Evolutionary conservation across 306 rosid species (phyloP).

Genomic region (Cicer arietinum): DNA sequence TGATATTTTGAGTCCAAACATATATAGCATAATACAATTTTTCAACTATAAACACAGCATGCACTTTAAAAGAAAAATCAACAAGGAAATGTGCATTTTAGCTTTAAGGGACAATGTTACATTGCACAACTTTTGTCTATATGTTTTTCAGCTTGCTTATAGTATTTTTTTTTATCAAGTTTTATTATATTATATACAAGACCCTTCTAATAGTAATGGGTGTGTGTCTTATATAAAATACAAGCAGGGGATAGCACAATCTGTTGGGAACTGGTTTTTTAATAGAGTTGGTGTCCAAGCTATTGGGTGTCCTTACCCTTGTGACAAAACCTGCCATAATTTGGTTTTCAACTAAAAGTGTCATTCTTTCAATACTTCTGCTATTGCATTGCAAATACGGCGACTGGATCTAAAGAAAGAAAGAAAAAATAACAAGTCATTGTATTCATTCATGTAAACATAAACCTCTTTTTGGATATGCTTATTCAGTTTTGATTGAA

Average conservation of each 20-base stretch:
- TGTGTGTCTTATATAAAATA: slow-evolving; percentile 11
- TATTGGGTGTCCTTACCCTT: slow-evolving; percentile 61
- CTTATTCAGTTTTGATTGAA: slow-evolving; percentile 38
- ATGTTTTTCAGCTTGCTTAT: background rate
- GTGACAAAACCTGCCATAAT: slow-evolving; percentile 61
- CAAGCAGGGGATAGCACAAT: slow-evolving; percentile 61
- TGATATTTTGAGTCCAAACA: too few species aligned
- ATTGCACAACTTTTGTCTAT: too few species aligned
- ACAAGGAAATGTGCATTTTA: too few species aligned
- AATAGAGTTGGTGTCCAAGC: slow-evolving; percentile 51
- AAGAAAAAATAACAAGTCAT: slow-evolving; percentile 11
- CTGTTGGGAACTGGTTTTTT: slow-evolving; percentile 63
- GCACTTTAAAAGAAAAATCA: too few species aligned
- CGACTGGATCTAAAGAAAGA: slow-evolving; percentile 17
- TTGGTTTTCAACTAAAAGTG: slow-evolving; percentile 44
- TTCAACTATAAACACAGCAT: too few species aligned
- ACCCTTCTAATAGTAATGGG: slow-evolving; percentile 38
- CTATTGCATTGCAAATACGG: background rate
- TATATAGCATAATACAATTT: too few species aligned
- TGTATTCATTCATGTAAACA: slow-evolving; percentile 44
- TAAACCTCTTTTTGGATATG: slow-evolving; percentile 3
- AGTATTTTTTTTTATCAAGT: background rate
- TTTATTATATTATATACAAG: slow-evolving; percentile 7
- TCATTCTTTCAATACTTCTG: slow-evolving; percentile 47
- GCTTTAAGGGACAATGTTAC: too few species aligned